These are phyloP conservation scores for Tulasnella calospora DNA, from an alignment of 768 basidiomycete species.

Conservation along the genomic window DNA sequence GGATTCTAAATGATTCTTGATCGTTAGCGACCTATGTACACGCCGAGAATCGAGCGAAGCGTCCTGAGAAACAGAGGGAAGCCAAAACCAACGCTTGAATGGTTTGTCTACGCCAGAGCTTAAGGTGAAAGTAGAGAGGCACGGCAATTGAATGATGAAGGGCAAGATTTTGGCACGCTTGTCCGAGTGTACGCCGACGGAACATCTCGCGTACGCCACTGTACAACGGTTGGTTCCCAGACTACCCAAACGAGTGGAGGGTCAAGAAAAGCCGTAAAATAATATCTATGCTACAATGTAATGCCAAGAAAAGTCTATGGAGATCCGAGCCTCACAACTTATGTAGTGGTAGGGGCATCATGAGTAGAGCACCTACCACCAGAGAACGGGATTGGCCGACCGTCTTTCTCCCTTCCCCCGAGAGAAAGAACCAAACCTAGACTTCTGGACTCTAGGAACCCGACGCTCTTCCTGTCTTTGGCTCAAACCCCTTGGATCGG, in stretches of 20 bases:
- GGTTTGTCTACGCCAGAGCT: not conserved
- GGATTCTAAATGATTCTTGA: not conserved
- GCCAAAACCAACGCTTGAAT: not conserved
- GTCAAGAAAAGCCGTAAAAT: not conserved
- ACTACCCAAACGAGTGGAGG: not conserved
- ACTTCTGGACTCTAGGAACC: not conserved
- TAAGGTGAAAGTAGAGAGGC: not conserved
- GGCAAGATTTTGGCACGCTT: not conserved
- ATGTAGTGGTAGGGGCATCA: no score
- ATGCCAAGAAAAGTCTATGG: not conserved
- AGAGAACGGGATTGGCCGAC: not conserved
- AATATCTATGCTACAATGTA: constrained; percentile 1
- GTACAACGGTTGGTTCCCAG: not conserved
- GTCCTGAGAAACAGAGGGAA: not conserved
- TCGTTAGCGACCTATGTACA: not conserved
- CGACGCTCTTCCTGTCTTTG: not conserved
- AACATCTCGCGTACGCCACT: not conserved
- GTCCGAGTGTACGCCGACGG: not conserved
- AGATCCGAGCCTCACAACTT: not conserved
- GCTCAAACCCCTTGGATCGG: not conserved
- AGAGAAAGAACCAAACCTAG: not conserved
- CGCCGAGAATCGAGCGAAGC: not conserved
- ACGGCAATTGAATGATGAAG: not conserved
- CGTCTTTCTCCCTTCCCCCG: not conserved
- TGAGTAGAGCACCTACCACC: no score